Percentiles rank a stretch among this genome's conserved stretches.
phyloP scores from a whole-genome alignment of 768 basidiomycete species.

The Mycena vulgaris region DNA sequence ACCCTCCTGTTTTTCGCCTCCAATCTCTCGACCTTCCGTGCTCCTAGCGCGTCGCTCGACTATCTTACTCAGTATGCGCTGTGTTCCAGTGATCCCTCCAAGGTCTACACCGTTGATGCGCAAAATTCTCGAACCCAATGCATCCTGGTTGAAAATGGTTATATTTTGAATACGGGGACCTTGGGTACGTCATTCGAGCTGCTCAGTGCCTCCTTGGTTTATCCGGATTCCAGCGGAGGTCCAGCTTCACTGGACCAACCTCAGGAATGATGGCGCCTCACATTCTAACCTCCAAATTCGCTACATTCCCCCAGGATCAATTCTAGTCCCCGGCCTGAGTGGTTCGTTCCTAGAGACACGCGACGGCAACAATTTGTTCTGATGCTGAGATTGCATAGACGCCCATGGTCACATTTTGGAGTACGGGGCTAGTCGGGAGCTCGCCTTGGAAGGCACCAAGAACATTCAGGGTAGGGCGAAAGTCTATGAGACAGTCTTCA shows the following conservation, averaged over 20 bases:
- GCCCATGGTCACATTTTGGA: constrained; percentile 86
- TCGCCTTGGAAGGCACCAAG: constrained; percentile 75
- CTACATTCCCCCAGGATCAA: constrained; percentile 68
- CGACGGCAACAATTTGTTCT: constrained; percentile 19
- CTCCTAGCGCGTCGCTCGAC: not conserved
- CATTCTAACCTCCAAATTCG: constrained; percentile 53
- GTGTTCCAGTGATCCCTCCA: constrained; percentile 68
- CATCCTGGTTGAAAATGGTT: constrained; percentile 67
- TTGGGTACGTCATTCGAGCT: constrained; percentile 61
- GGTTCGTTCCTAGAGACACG: constrained; percentile 62
- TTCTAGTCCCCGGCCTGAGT: constrained; percentile 80
- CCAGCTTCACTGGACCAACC: constrained; percentile 54
- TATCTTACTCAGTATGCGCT: constrained; percentile 62
- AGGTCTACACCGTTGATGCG: constrained; percentile 80
- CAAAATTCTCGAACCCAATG: constrained; percentile 70
- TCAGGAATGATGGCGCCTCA: constrained; percentile 23
- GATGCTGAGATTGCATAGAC: constrained; percentile 57
- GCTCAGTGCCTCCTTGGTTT: constrained; percentile 11
- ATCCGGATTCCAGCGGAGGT: constrained; percentile 56
- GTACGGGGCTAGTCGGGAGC: constrained; percentile 78
- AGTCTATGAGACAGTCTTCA: constrained; percentile 4
- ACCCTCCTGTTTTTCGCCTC: constrained; percentile 27
- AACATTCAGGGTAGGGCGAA: constrained; percentile 66
- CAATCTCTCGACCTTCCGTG: constrained; percentile 3
- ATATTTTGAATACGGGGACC: constrained; percentile 69